Evolutionary conservation across 768 basidiomycete genomes (phyloP).

Genomic region (Xerocomus potaroensis): DNA sequence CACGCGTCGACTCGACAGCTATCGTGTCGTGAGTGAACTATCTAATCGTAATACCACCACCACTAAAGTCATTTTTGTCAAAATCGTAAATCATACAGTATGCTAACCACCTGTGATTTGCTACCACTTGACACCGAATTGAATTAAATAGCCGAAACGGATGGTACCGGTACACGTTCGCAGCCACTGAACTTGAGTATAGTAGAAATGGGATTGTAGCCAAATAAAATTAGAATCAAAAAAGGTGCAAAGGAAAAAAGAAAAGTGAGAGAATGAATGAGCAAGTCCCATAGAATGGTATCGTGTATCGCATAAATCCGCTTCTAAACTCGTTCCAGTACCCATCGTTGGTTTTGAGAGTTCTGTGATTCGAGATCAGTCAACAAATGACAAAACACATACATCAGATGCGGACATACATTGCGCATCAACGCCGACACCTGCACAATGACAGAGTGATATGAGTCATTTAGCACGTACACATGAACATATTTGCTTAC

Average conservation of each 20-base stretch:
- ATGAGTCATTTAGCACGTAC: background rate
- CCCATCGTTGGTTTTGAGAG: constrained; percentile 11
- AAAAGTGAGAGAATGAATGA: background rate
- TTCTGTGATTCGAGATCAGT: background rate
- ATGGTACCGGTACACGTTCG: background rate
- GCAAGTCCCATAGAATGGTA: background rate
- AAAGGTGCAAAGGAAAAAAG: background rate
- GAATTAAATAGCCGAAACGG: constrained; percentile 1
- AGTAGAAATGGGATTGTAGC: background rate
- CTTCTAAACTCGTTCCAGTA: constrained; percentile 2
- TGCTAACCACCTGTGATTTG: no score
- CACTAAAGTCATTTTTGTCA: no score
- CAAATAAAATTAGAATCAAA: background rate
- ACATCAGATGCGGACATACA: background rate
- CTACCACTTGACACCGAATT: background rate
- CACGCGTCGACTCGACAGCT: no score
- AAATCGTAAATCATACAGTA: no score
- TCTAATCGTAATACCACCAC: no score
- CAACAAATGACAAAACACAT: background rate
- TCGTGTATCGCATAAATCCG: background rate
- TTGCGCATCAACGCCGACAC: constrained; percentile 2
- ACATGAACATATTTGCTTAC: background rate
- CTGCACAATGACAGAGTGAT: background rate
- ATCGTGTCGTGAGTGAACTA: no score
- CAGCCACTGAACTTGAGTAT: background rate